phyloP scores from a whole-genome alignment of 495 filamentous ascomycete species.

The Pyrenula massariospora region DNA sequence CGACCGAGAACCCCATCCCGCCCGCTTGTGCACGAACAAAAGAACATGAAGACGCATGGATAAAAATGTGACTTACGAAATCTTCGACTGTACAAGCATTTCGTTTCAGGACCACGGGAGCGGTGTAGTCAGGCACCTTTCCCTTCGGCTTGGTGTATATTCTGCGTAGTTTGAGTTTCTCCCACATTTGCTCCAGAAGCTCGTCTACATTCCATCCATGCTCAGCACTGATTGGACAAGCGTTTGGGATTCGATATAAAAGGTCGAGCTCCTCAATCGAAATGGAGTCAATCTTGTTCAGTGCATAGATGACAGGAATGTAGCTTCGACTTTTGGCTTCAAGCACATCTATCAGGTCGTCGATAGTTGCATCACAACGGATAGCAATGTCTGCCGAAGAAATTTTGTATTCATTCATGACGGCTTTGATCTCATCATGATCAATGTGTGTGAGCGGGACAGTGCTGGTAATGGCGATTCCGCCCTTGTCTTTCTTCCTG shows the following conservation, averaged over 20 bases:
- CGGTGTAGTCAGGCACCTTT: slow-evolving; percentile 80
- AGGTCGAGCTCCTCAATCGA: slow-evolving; percentile 95
- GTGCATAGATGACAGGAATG: slow-evolving; percentile 93
- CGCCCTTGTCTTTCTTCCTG: slow-evolving; percentile 98
- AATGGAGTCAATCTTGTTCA: slow-evolving; percentile 99
- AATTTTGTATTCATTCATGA: slow-evolving; percentile 95
- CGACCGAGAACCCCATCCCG: not conserved
- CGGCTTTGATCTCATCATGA: slow-evolving; percentile 91
- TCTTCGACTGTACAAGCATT: slow-evolving; percentile 85
- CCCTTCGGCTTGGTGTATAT: slow-evolving; percentile 99
- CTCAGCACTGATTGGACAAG: slow-evolving; percentile 91
- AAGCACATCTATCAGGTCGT: slow-evolving; percentile 90
- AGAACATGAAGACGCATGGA: slow-evolving; percentile 2
- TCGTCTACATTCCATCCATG: slow-evolving; percentile 99
- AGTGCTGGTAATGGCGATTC: slow-evolving; percentile 86
- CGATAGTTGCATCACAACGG: slow-evolving; percentile 84
- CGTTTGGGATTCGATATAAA: slow-evolving; percentile 91
- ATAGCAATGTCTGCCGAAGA: slow-evolving; percentile 96
- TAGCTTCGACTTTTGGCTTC: slow-evolving; percentile 93
- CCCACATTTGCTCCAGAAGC: slow-evolving; percentile 95
- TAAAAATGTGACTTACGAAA: slow-evolving; percentile 55
- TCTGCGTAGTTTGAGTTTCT: slow-evolving; percentile 79
- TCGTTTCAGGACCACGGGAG: slow-evolving; percentile 79
- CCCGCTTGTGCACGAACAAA: slow-evolving; percentile 4
- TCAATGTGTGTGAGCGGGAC: slow-evolving; percentile 86